Percentiles rank a stretch among this genome's conserved stretches.
Evolutionary conservation across 176 grass and related monocot genomes (phyloP).

Genomic region (Rhynchospora pubera): DNA sequence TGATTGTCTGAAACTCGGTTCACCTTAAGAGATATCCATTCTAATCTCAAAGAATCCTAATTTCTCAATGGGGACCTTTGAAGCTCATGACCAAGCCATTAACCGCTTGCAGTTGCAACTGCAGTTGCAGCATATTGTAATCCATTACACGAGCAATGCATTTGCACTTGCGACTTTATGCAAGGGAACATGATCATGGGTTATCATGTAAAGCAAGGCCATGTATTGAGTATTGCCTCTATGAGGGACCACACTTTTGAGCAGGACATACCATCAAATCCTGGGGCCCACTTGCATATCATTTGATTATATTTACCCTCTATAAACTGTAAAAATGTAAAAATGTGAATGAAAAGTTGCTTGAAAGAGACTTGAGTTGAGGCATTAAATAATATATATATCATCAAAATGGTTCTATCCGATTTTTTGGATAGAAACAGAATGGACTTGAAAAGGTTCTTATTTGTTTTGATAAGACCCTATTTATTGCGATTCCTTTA

Average conservation of each 20-base stretch:
- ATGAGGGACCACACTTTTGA: not conserved
- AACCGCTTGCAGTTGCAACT: constrained; percentile 15
- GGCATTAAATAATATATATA: not conserved
- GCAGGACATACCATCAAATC: not conserved
- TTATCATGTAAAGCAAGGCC: not conserved
- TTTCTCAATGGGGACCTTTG: not conserved
- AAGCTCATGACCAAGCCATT: not conserved
- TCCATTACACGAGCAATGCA: constrained; percentile 10
- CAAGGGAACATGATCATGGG: constrained; percentile 4
- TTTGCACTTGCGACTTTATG: not conserved
- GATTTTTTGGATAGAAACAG: constrained; percentile 5
- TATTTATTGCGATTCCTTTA: not conserved
- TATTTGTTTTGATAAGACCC: not conserved
- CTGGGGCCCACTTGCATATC: not conserved
- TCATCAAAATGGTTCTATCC: constrained; percentile 5
- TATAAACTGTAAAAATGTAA: not conserved
- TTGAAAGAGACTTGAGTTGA: not conserved
- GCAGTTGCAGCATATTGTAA: constrained; percentile 2
- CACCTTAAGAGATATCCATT: not conserved
- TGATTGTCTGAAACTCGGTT: not conserved
- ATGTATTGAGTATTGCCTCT: constrained; percentile 7
- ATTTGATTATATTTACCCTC: not conserved
- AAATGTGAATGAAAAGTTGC: not conserved
- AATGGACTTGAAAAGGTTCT: not conserved
- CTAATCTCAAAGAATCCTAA: not conserved